phyloP scores from a whole-genome alignment of 2,329 filamentous ascomycete species.

The Cytospora piceicola region DNA sequence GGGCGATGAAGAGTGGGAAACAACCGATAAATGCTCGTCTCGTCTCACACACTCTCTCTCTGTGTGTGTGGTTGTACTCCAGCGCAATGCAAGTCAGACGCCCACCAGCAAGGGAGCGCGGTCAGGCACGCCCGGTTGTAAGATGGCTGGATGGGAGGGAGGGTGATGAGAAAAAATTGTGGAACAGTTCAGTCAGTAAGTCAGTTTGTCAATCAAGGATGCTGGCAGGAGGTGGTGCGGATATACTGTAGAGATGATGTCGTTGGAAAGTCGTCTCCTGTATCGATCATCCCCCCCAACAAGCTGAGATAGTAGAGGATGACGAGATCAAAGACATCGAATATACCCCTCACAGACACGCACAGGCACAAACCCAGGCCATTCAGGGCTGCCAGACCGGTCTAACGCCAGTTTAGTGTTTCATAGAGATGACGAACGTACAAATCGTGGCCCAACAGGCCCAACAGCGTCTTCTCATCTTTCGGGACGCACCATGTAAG shows the following conservation, averaged over 20 bases:
- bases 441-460: too few species aligned
- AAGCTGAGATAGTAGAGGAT: conserved; percentile 8
- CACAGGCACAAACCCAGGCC: conserved; percentile 8
- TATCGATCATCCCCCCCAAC: conserved; percentile 12
- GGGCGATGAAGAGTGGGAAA: conserved; percentile 2
- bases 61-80: background rate
- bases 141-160: background rate
- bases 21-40: background rate
- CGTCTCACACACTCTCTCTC: too few species aligned
- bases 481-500: background rate
- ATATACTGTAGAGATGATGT: conserved; percentile 19
- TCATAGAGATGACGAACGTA: conserved; percentile 18
- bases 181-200: background rate
- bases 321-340: conserved; percentile 16
- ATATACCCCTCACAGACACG: conserved; percentile 3
- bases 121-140: background rate
- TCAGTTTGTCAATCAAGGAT: background rate
- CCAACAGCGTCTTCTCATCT: background rate
- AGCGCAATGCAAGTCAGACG: background rate
- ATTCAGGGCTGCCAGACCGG: conserved; percentile 5
- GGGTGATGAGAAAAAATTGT: background rate
- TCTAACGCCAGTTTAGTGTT: background rate
- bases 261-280: conserved; percentile 18
- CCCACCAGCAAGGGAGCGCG: background rate
- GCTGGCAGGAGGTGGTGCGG: conserved; percentile 11